Base-by-base conservation (phyloP, 176 grass and related monocot genomes). In the Areca catechu region DNA sequence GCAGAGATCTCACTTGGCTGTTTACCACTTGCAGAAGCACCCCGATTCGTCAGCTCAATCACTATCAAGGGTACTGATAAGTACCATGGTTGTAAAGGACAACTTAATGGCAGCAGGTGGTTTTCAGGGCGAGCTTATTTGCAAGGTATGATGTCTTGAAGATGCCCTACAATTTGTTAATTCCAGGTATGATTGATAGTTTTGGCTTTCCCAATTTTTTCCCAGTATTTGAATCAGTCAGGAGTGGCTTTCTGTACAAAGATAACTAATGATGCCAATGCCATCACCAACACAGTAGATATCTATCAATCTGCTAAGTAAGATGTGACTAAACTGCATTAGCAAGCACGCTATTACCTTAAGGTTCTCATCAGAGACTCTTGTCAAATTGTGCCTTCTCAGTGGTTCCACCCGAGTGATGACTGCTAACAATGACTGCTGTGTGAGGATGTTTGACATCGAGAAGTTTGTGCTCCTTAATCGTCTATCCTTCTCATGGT, bases 111-210 rank as follows among this genome's bases (percentile, higher is more conserved):
- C 74, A 16, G 66, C 80, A 67, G 93, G 93, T 83, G 93, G 93
- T 57, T 98, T 92, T 68, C 93, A 79, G 14, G 93, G 93, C 27
- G 87, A 98, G 74, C 69, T 98, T 76, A 92, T 98, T 71, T 98
- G 86, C 75, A 92, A 98, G 84, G 87, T 98, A 78, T 20, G 53
- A 15, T 27, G 1, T 58, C 22, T 43, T 10, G 14, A 43, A 43
- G 34, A 43, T 43, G 34, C 9, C 10, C 34, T 43, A 12, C 34
- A 14, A 14, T 43, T 43, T 14, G 10, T 43, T 10, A 43, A 12
- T 43, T 43, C 34, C 9, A 43, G 5, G 27, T 43, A 12, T 43
- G 34, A 43, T 2, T 12, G 34, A 43, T 9, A 1, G 34, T 43
- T 43, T 43, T 43, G 34, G 34, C 34, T 43, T 43, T 63, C 25